These are phyloP conservation scores for Penicillium dipodomyicola DNA, from an alignment of 495 filamentous ascomycete species.

Conservation along the genomic window DNA sequence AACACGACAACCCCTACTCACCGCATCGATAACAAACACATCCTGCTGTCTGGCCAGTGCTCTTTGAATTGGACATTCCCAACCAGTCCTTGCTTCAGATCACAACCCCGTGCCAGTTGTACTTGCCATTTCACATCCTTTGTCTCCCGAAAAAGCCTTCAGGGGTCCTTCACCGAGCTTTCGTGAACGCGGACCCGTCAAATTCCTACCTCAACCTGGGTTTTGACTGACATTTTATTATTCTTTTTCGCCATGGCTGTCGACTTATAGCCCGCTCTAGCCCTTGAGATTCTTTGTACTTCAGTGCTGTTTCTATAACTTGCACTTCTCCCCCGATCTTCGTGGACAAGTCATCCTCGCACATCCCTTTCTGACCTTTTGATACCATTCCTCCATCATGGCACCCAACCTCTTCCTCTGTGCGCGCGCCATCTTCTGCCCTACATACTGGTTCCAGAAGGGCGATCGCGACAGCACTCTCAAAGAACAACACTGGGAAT, in stretches of 20 bases:
- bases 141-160: slow-evolving; percentile 10
- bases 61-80: slow-evolving; percentile 16
- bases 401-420: slow-evolving; percentile 50
- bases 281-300: slow-evolving; percentile 23
- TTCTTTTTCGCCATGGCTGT: slow-evolving; percentile 37
- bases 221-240: slow-evolving; percentile 19
- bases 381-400: slow-evolving; percentile 28
- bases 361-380: background rate
- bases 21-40: slow-evolving; percentile 30
- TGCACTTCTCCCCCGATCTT: slow-evolving; percentile 10
- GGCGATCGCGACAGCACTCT: slow-evolving; percentile 38
- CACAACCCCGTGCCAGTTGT: slow-evolving; percentile 18
- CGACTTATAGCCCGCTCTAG: slow-evolving; percentile 32
- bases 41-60: slow-evolving; percentile 4
- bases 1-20: slow-evolving; percentile 18
- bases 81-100: slow-evolving; percentile 18
- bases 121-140: slow-evolving; percentile 12
- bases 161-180: slow-evolving; percentile 24
- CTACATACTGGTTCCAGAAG: slow-evolving; percentile 45
- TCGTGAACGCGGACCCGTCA: slow-evolving; percentile 25
- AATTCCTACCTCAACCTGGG: slow-evolving; percentile 23
- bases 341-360: slow-evolving; percentile 6
- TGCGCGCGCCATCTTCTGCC: slow-evolving; percentile 41
- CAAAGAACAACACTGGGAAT: slow-evolving; percentile 47
- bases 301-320: slow-evolving; percentile 23